Percentiles rank a stretch among this genome's conserved stretches.
Evolutionary conservation across 345 rosid genomes (phyloP).

Genomic region (Firmiana major): DNA sequence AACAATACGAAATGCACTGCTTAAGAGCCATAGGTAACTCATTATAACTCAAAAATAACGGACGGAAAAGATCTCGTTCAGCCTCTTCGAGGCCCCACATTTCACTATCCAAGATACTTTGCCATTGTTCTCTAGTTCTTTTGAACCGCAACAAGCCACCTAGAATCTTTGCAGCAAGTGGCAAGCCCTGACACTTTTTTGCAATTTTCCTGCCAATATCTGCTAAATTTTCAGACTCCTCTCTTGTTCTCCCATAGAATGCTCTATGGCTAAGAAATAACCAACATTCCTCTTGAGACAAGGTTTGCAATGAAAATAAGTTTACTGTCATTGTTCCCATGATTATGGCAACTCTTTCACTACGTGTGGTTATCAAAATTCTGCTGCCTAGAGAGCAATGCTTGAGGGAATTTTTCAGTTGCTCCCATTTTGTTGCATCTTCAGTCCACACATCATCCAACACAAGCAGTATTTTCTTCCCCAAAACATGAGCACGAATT

Average conservation of each 20-base stretch:
- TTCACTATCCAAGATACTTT: constrained; percentile 1
- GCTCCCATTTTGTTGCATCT: constrained; percentile 12
- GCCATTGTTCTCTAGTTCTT: constrained; percentile 11
- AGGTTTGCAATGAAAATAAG: not conserved
- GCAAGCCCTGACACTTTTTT: not conserved
- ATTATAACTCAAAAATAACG: not conserved
- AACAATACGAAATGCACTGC: constrained; percentile 10
- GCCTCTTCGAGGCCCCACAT: constrained; percentile 7
- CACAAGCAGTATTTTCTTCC: constrained; percentile 18
- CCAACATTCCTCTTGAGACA: constrained; percentile 18
- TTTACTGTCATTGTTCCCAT: not conserved
- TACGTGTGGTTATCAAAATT: constrained; percentile 21
- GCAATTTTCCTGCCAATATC: constrained; percentile 2
- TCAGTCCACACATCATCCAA: constrained; percentile 27
- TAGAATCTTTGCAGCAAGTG: constrained; percentile 17
- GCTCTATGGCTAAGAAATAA: constrained; percentile 9
- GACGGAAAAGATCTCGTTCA: constrained; percentile 5
- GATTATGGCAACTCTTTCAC: not conserved
- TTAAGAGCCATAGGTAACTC: constrained; percentile 8
- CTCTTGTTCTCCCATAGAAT: not conserved
- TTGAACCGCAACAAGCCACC: constrained; percentile 10
- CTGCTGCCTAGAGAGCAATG: constrained; percentile 2
- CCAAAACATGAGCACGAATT: not conserved
- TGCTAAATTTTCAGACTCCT: not conserved
- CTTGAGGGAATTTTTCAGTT: not conserved